Evolutionary conservation across 139 green algal genomes (phyloP).

Genomic region (Coccomyxa sp.): DNA sequence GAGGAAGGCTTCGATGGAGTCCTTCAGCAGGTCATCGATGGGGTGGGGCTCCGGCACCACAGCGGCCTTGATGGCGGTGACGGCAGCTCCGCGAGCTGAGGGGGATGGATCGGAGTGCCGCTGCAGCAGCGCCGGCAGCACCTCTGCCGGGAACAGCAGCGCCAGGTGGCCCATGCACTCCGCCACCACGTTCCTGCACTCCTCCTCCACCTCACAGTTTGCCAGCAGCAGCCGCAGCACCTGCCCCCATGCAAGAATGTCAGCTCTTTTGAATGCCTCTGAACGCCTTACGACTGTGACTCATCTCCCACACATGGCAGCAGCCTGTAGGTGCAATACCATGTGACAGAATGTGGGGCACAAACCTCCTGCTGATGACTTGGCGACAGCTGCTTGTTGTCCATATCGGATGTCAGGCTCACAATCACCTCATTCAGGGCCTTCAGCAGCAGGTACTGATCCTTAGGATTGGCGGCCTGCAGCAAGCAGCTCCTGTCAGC

Average conservation of each 20-base stretch:
- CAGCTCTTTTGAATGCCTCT: no score
- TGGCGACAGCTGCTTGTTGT: neutral
- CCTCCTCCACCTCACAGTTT: constrained; percentile 73
- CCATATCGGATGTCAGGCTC: constrained; percentile 19
- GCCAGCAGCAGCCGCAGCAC: constrained; percentile 74
- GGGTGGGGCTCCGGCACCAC: constrained; percentile 60
- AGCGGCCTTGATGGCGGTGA: constrained; percentile 64
- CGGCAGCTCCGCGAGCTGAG: constrained; percentile 39
- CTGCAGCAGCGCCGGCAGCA: constrained; percentile 46
- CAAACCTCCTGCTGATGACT: neutral
- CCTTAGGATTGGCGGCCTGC: constrained; percentile 31
- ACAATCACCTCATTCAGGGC: constrained; percentile 83
- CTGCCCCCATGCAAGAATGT: constrained; percentile 6
- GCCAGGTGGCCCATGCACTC: constrained; percentile 89
- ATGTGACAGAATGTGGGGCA: neutral
- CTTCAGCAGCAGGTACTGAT: constrained; percentile 67
- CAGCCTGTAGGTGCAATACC: neutral
- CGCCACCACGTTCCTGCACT: constrained; percentile 83
- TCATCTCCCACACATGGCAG: neutral
- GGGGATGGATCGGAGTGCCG: neutral
- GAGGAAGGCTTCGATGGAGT: constrained; percentile 55
- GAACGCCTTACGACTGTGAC: neutral
- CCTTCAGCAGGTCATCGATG: constrained; percentile 61
- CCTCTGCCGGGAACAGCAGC: constrained; percentile 51
- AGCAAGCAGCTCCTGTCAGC: neutral